A percentile compares a stretch with the other conserved stretches of the same genome.
These are phyloP conservation scores for Cucurbita moschata DNA, from an alignment of 306 rosid genomes.

Conservation along the genomic window DNA sequence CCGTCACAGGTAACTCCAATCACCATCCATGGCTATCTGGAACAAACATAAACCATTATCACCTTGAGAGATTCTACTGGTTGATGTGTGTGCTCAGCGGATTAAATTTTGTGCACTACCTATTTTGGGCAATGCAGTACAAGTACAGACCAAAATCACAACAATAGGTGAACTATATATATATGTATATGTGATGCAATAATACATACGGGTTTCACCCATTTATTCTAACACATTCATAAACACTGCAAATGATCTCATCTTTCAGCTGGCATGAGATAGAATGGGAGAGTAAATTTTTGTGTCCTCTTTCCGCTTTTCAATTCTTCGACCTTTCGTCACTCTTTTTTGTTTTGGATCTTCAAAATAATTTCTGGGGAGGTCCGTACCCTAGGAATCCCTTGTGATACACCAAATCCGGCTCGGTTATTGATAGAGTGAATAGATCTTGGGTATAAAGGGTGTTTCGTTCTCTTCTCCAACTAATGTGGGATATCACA, in stretches of 20 bases:
- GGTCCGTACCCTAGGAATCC: no score
- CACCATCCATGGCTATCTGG: slow-evolving; percentile 60
- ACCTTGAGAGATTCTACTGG: slow-evolving; percentile 73
- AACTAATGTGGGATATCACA: no score
- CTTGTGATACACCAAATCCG: no score
- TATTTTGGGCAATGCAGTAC: slow-evolving; percentile 59
- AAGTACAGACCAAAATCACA: slow-evolving; percentile 41
- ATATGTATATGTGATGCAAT: background rate
- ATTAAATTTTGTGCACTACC: slow-evolving; percentile 66
- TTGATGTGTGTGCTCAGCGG: slow-evolving; percentile 74
- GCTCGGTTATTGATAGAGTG: no score
- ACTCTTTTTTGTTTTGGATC: no score
- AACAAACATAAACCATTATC: slow-evolving; percentile 36
- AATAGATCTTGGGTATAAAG: no score
- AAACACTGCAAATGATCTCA: background rate
- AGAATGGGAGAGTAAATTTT: background rate
- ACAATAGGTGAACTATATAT: background rate
- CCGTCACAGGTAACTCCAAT: slow-evolving; percentile 19
- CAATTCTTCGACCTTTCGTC: no score
- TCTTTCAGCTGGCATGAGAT: background rate
- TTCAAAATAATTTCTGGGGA: no score
- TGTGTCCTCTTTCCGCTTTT: no score
- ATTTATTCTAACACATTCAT: background rate
- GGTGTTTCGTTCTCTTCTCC: no score
- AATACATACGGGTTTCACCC: background rate